Conservation (phyloP, 176 grass and related monocot genomes). For the Themeda triandra region DNA sequence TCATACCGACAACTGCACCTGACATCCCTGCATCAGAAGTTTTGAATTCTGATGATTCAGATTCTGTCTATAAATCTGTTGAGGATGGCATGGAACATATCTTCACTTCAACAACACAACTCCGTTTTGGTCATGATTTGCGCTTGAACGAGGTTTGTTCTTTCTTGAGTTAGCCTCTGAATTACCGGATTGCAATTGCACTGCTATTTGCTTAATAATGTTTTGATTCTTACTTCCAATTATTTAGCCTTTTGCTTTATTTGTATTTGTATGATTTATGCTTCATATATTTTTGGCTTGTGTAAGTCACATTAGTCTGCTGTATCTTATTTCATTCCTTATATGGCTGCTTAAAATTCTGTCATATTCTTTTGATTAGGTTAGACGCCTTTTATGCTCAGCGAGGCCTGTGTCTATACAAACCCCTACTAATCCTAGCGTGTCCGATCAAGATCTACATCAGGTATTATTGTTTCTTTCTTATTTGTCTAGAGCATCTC, state of each 20-base stretch:
- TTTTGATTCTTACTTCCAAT: not conserved
- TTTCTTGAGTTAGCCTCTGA: constrained; percentile 24
- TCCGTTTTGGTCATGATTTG: constrained; percentile 86
- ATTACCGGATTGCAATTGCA: constrained; percentile 9
- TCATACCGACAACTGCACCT: constrained; percentile 57
- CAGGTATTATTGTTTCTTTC: constrained; percentile 52
- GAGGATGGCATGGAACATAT: constrained; percentile 99
- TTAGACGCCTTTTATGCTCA: constrained; percentile 87
- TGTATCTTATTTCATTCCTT: not conserved
- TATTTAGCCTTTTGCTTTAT: not conserved
- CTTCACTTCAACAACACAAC: constrained; percentile 84
- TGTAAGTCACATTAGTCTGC: not conserved
- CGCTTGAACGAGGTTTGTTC: constrained; percentile 86
- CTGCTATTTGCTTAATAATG: not conserved
- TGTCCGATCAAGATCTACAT: constrained; percentile 89
- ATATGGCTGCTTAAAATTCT: not conserved
- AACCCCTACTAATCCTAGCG: constrained; percentile 83
- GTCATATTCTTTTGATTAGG: constrained; percentile 43
- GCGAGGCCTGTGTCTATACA: constrained; percentile 82
- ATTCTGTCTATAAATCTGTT: constrained; percentile 64
- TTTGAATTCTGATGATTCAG: constrained; percentile 73
- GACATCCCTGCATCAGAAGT: constrained; percentile 57
- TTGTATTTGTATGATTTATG: constrained; percentile 24
- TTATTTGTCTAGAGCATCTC: no score
- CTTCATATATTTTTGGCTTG: not conserved